phyloP scores from a whole-genome alignment of 805 yeast genomes.

The Starmera pachycereana region DNA sequence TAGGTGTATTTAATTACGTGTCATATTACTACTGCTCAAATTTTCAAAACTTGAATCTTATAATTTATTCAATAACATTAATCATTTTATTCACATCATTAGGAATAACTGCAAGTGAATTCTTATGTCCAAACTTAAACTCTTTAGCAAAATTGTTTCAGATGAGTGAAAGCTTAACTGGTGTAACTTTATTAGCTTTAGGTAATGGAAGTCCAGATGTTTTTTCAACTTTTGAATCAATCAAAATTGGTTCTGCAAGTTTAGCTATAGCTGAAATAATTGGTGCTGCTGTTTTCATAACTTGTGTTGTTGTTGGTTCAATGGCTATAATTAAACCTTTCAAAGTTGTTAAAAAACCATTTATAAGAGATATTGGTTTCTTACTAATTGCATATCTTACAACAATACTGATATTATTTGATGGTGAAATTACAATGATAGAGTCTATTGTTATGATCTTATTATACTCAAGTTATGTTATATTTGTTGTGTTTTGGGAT shows the following conservation, averaged over 20 bases:
- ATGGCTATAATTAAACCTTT: conserved; percentile 68
- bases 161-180: conserved; percentile 72
- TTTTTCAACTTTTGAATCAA: conserved; percentile 73
- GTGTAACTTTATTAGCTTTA: conserved; percentile 79
- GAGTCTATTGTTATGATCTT: conserved; percentile 49
- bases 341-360: conserved; percentile 31
- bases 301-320: conserved; percentile 75
- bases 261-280: conserved; percentile 85
- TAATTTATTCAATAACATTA: conserved; percentile 6
- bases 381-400: conserved; percentile 43
- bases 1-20: conserved; percentile 17
- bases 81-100: conserved; percentile 48
- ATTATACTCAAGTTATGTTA: conserved; percentile 51
- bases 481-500: conserved; percentile 26
- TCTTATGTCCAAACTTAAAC: conserved; percentile 69
- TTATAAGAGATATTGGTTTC: conserved; percentile 37
- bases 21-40: conserved; percentile 12
- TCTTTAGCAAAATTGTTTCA: conserved; percentile 53
- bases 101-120: conserved; percentile 79
- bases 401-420: conserved; percentile 41
- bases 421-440: conserved; percentile 43
- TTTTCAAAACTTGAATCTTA: conserved; percentile 1
- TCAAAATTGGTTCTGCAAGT: conserved; percentile 57
- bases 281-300: conserved; percentile 82
- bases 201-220: conserved; percentile 94